phyloP scores from a whole-genome alignment of 345 rosid genomes.

The Gossypium mustelinum region DNA sequence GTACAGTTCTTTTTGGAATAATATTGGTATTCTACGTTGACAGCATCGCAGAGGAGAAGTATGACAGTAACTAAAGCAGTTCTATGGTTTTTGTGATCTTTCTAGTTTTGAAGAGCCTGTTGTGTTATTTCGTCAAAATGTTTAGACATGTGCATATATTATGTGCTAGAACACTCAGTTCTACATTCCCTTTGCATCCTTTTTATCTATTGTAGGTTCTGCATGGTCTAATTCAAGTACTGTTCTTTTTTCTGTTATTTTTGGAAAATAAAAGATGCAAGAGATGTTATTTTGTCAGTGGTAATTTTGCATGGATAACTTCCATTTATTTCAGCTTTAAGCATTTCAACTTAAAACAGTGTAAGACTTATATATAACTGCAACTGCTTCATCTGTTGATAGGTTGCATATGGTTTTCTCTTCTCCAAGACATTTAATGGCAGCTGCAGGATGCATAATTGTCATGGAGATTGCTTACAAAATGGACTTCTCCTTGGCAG shows the following conservation, averaged over 20 bases:
- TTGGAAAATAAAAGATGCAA: neutral
- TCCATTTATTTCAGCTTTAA: neutral
- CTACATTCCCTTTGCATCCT: slow-evolving; percentile 4
- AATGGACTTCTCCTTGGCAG: slow-evolving; percentile 79
- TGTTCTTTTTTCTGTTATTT: neutral
- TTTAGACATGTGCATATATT: neutral
- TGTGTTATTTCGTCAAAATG: neutral
- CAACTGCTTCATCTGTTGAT: slow-evolving; percentile 18
- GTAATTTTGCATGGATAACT: neutral
- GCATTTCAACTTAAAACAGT: neutral
- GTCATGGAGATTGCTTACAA: slow-evolving; percentile 73
- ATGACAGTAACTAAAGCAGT: slow-evolving; percentile 15
- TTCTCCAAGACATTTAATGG: slow-evolving; percentile 92
- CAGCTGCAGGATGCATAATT: slow-evolving; percentile 78
- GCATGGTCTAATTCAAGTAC: neutral
- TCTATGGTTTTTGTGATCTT: neutral
- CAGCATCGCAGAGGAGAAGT: slow-evolving; percentile 95
- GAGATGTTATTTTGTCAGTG: neutral
- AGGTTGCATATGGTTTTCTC: slow-evolving; percentile 99
- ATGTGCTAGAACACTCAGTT: neutral
- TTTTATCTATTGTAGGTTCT: neutral
- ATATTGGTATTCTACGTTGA: slow-evolving; percentile 84
- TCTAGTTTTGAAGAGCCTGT: neutral
- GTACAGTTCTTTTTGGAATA: slow-evolving; percentile 74
- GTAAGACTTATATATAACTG: neutral